Conservation (phyloP, 2,329 filamentous ascomycete genomes). For the Fusarium irregulare region DNA sequence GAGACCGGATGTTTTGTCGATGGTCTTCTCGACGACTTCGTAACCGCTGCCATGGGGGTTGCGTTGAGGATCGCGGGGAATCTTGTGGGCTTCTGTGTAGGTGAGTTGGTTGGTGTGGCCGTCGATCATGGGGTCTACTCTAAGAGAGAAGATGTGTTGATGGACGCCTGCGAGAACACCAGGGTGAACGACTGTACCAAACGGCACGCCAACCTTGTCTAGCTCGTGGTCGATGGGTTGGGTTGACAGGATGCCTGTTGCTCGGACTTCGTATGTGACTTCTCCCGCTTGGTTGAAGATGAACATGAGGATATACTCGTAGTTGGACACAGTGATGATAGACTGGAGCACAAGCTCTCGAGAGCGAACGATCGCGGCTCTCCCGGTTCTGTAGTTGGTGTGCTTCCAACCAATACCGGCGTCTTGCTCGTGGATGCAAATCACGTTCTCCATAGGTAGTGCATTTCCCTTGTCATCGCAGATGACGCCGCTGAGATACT, state of each 20-base stretch:
- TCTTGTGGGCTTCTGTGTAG: slow-evolving; percentile 53
- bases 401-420: slow-evolving; percentile 80
- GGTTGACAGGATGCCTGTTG: slow-evolving; percentile 73
- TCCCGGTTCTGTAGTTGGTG: slow-evolving; percentile 72
- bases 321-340: slow-evolving; percentile 67
- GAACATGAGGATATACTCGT: slow-evolving; percentile 61
- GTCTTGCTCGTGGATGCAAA: slow-evolving; percentile 78
- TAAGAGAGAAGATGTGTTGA: slow-evolving; percentile 74
- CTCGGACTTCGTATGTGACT: slow-evolving; percentile 70
- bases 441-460: slow-evolving; percentile 64
- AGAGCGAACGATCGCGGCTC: slow-evolving; percentile 68
- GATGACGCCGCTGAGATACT: slow-evolving; percentile 69
- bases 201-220: slow-evolving; percentile 60
- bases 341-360: slow-evolving; percentile 75
- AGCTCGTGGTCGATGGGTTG: slow-evolving; percentile 69
- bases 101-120: slow-evolving; percentile 61
- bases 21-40: slow-evolving; percentile 60
- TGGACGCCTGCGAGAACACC: slow-evolving; percentile 75
- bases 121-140: slow-evolving; percentile 74
- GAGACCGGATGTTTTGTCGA: slow-evolving; percentile 55
- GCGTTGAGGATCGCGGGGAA: slow-evolving; percentile 58
- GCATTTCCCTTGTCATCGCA: slow-evolving; percentile 65
- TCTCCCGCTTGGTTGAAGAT: slow-evolving; percentile 71
- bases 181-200: slow-evolving; percentile 71
- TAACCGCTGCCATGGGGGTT: slow-evolving; percentile 74